phyloP scores from a whole-genome alignment of 225 moss, liverwort and hornwort genomes.

The Thuidium tamariscinum region DNA sequence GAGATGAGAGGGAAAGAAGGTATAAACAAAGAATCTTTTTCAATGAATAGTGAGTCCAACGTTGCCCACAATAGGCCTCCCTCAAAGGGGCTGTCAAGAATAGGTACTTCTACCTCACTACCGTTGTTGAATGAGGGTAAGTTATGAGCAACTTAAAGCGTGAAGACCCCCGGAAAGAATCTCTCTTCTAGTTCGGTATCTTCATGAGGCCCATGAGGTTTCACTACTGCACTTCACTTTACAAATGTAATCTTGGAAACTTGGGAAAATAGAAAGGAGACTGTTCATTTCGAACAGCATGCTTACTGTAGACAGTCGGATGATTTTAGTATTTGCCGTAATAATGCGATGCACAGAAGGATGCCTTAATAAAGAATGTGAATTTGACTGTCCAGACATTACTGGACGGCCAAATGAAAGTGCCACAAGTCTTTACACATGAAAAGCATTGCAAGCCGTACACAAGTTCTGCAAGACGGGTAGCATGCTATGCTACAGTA shows the following conservation, averaged over 20 bases:
- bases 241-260: not conserved
- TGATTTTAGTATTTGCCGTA: not conserved
- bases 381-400: not conserved
- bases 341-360: not conserved
- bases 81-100: no score
- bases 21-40: no score
- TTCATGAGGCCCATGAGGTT: not conserved
- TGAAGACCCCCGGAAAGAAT: no score
- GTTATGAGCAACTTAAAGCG: not conserved
- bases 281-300: not conserved
- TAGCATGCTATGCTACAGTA: not conserved
- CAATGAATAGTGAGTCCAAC: no score
- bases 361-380: not conserved
- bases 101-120: no score
- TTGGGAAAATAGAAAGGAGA: not conserved
- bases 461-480: not conserved
- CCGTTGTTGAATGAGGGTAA: not conserved
- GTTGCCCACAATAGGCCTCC: no score
- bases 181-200: no score
- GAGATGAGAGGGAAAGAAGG: no score
- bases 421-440: not conserved
- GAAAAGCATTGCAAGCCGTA: not conserved
- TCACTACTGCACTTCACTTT: not conserved
- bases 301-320: not conserved
- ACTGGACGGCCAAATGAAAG: not conserved